These are phyloP conservation scores for Russula virescens DNA, from an alignment of 768 basidiomycete genomes.

Conservation along the genomic window DNA sequence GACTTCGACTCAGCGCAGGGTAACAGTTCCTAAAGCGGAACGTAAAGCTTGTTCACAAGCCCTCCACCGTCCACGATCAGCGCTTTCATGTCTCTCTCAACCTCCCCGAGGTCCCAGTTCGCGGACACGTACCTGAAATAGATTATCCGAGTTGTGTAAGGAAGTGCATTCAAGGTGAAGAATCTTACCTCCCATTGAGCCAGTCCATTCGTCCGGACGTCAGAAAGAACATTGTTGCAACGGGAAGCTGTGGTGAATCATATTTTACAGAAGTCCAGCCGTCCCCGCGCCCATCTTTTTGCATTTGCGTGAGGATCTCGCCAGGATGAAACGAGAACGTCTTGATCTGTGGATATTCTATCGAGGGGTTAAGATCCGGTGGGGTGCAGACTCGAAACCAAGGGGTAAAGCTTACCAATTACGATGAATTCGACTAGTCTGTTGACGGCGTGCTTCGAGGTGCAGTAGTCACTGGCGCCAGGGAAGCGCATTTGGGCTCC, in stretches of 20 bases:
- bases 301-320: not conserved
- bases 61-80: not conserved
- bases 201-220: conserved; percentile 26
- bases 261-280: not conserved
- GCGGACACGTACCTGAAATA: conserved; percentile 1
- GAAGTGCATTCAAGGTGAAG: not conserved
- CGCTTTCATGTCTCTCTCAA: not conserved
- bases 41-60: not conserved
- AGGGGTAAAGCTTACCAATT: not conserved
- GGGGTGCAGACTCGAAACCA: not conserved
- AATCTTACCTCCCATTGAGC: conserved; percentile 24
- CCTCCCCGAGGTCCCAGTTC: conserved; percentile 8
- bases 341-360: conserved; percentile 15
- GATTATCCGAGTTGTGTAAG: not conserved
- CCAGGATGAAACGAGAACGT: conserved; percentile 16
- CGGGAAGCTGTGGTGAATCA: conserved; percentile 12
- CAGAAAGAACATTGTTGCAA: conserved; percentile 24
- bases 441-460: conserved; percentile 10
- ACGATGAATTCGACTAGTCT: conserved; percentile 13
- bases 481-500: not conserved
- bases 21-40: not conserved
- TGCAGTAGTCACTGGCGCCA: conserved; percentile 6
- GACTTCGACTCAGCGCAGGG: no score
- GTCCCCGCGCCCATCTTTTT: not conserved
- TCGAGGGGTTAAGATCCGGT: not conserved